A percentile compares a stretch with the other conserved stretches of the same genome.
Evolutionary conservation across 2,329 filamentous ascomycete species (phyloP).

Genomic region (Penicillium sp.): DNA sequence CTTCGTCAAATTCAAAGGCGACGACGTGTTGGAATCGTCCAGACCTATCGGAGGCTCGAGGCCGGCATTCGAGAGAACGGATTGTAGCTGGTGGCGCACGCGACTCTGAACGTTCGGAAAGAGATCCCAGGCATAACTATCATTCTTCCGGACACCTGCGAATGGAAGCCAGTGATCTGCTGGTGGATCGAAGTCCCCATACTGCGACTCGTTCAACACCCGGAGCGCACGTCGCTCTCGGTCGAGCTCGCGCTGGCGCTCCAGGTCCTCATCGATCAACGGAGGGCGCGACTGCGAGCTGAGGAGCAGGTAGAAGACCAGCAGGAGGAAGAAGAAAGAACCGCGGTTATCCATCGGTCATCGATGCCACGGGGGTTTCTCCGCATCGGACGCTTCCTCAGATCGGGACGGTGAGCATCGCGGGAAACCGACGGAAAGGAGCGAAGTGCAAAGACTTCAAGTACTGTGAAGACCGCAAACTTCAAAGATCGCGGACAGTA

Average conservation of each 20-base stretch:
- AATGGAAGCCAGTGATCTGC: constrained; percentile 62
- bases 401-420: constrained; percentile 26
- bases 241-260: constrained; percentile 49
- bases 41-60: constrained; percentile 30
- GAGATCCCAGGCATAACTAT: constrained; percentile 76
- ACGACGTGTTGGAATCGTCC: constrained; percentile 23
- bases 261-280: constrained; percentile 41
- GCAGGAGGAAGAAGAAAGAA: constrained; percentile 50
- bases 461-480: background rate
- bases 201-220: constrained; percentile 50
- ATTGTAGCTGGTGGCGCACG: constrained; percentile 56
- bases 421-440: constrained; percentile 13
- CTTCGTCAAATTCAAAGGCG: constrained; percentile 37
- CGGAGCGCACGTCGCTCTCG: constrained; percentile 53
- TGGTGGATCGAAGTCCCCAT: constrained; percentile 51
- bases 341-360: constrained; percentile 50
- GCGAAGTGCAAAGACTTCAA: constrained; percentile 4
- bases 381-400: constrained; percentile 26
- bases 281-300: constrained; percentile 47
- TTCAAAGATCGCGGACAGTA: constrained; percentile 1
- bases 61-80: constrained; percentile 32
- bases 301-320: constrained; percentile 55
- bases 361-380: constrained; percentile 30
- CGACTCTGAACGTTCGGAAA: constrained; percentile 64
- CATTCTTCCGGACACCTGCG: constrained; percentile 70